Evolutionary conservation across 2,329 filamentous ascomycete species (phyloP).

Genomic region (Monilinia fructigena): DNA sequence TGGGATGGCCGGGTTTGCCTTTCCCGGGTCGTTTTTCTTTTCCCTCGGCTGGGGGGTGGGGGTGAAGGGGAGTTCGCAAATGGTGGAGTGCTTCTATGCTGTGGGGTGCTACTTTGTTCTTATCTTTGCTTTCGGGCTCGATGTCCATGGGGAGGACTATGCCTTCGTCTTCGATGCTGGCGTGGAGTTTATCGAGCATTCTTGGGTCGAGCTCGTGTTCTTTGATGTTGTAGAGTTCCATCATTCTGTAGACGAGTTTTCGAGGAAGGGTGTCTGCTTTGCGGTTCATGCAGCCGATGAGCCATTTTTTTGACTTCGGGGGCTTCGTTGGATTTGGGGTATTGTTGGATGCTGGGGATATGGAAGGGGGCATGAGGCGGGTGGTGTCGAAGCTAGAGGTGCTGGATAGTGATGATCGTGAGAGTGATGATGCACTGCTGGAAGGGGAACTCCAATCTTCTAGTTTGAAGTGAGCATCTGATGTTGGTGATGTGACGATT

Average conservation of each 20-base stretch:
- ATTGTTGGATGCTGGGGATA: constrained; percentile 16
- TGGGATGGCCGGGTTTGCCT: not conserved
- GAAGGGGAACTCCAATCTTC: constrained; percentile 7
- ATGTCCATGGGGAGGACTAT: constrained; percentile 12
- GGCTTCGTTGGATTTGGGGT: constrained; percentile 30
- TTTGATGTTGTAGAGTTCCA: constrained; percentile 33
- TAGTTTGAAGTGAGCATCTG: constrained; percentile 25
- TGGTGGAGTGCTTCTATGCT: not conserved
- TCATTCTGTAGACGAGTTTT: constrained; percentile 30
- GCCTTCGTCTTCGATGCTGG: constrained; percentile 24
- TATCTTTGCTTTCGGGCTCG: not conserved
- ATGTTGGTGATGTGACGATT: constrained; percentile 34
- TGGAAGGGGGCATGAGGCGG: constrained; percentile 31
- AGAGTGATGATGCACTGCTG: constrained; percentile 7
- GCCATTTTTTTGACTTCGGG: constrained; percentile 32
- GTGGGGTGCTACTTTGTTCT: not conserved
- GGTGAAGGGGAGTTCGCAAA: constrained; percentile 4
- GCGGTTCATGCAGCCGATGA: constrained; percentile 33
- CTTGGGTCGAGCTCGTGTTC: constrained; percentile 30
- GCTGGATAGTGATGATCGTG: constrained; percentile 4
- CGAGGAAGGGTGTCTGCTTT: constrained; percentile 32
- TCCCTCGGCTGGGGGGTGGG: not conserved
- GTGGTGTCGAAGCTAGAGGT: constrained; percentile 24
- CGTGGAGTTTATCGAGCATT: constrained; percentile 26
- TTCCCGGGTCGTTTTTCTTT: not conserved